Evolutionary conservation across 257 asterid genomes (phyloP).

Genomic region (Solanum corneliomulleri): DNA sequence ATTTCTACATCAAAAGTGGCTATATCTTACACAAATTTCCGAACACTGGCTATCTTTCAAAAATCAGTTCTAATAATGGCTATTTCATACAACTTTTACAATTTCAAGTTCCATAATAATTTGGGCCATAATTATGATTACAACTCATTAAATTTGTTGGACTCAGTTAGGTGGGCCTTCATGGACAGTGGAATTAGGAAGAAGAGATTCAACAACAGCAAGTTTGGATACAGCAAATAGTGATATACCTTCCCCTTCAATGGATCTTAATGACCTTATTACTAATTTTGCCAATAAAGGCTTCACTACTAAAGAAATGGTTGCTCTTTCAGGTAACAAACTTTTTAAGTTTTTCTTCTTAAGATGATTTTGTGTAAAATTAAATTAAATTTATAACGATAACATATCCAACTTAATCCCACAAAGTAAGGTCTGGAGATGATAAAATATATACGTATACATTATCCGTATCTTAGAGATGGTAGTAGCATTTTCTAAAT

Average conservation of each 20-base stretch:
- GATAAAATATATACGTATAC: background rate
- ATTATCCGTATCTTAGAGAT: background rate
- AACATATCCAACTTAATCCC: too few species aligned
- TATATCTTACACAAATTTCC: background rate
- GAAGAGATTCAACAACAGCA: constrained; percentile 58
- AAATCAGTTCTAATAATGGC: background rate
- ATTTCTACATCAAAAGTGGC: background rate
- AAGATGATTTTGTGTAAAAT: background rate
- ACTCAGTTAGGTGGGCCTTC: constrained; percentile 51
- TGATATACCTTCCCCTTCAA: constrained; percentile 39
- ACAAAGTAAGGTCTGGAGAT: too few species aligned
- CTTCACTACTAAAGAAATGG: constrained; percentile 46
- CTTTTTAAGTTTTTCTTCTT: background rate
- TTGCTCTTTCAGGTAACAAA: constrained; percentile 43
- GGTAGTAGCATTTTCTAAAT: background rate
- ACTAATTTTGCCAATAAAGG: constrained; percentile 47
- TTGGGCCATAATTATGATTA: background rate
- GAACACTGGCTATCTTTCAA: background rate
- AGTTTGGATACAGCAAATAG: constrained; percentile 33
- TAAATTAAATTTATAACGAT: too few species aligned
- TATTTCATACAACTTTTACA: background rate
- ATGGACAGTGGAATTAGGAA: constrained; percentile 44
- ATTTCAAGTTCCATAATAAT: background rate
- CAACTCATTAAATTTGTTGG: background rate
- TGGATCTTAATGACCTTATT: constrained; percentile 35